A percentile compares a stretch with the other conserved stretches of the same genome.
Conservation (phyloP, 768 basidiomycete species). For the Podaxis mareebaensis region DNA sequence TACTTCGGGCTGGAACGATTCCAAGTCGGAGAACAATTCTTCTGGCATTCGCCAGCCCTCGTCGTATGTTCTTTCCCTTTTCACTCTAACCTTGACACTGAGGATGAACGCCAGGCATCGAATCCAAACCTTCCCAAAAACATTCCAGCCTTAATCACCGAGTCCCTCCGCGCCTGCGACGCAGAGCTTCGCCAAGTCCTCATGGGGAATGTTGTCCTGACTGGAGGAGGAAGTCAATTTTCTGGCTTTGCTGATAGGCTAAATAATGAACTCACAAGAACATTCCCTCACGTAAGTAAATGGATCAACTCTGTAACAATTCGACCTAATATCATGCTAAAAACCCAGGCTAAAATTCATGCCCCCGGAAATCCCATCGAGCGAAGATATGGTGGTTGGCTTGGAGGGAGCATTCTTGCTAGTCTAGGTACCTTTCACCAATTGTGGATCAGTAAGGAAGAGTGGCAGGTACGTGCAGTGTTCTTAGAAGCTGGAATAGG, state of each 20-base stretch:
- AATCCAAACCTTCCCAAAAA: conserved; percentile 76
- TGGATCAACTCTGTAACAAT: neutral
- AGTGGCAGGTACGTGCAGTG: conserved; percentile 72
- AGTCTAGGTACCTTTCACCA: conserved; percentile 98
- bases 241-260: conserved; percentile 86
- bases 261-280: conserved; percentile 67
- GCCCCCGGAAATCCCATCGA: conserved; percentile 90
- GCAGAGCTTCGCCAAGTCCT: conserved; percentile 89
- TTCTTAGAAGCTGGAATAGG: neutral
- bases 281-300: conserved; percentile 75
- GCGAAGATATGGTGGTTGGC: conserved; percentile 89
- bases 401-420: conserved; percentile 93
- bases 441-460: conserved; percentile 91
- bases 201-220: conserved; percentile 90
- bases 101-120: conserved; percentile 32
- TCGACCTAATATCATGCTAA: too few species aligned
- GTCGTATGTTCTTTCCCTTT: conserved; percentile 39
- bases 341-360: conserved; percentile 78
- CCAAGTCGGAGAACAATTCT: conserved; percentile 86
- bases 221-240: conserved; percentile 91
- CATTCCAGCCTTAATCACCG: conserved; percentile 73
- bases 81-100: conserved; percentile 2
- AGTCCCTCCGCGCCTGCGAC: conserved; percentile 83
- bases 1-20: conserved; percentile 84
- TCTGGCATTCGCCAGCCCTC: conserved; percentile 65